Conservation (phyloP, 495 filamentous ascomycete genomes). For the Neurospora tetraspora region DNA sequence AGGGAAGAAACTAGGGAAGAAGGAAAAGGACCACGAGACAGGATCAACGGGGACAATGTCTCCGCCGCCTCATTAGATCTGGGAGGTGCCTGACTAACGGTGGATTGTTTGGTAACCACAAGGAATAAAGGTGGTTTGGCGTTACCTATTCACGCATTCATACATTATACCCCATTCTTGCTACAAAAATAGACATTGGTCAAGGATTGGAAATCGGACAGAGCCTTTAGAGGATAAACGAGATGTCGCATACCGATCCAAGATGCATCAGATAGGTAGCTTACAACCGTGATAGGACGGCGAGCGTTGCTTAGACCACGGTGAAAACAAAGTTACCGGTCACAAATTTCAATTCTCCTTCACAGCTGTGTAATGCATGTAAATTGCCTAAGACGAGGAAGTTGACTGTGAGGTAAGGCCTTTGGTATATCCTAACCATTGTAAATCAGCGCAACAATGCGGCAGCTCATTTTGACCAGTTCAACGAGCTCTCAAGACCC, state of each 20-base stretch:
- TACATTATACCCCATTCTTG: not conserved
- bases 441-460: not conserved
- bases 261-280: not conserved
- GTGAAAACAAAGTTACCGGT: not conserved
- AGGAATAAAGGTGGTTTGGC: not conserved
- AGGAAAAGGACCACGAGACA: conserved; percentile 35
- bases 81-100: not conserved
- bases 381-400: not conserved
- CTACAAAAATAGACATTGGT: not conserved
- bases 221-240: not conserved
- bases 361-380: not conserved
- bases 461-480: not conserved
- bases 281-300: not conserved
- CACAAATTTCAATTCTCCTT: not conserved
- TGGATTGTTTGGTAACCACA: not conserved
- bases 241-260: not conserved
- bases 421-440: not conserved
- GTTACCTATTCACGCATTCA: not conserved
- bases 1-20: conserved; percentile 28
- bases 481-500: not conserved
- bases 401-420: not conserved
- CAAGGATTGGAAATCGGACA: not conserved
- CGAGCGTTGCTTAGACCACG: not conserved
- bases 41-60: conserved; percentile 42
- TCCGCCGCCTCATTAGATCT: conserved; percentile 28